These are phyloP conservation scores for Akanthomyces uredinophilus DNA, from an alignment of 2,329 filamentous ascomycete genomes.

Conservation along the genomic window DNA sequence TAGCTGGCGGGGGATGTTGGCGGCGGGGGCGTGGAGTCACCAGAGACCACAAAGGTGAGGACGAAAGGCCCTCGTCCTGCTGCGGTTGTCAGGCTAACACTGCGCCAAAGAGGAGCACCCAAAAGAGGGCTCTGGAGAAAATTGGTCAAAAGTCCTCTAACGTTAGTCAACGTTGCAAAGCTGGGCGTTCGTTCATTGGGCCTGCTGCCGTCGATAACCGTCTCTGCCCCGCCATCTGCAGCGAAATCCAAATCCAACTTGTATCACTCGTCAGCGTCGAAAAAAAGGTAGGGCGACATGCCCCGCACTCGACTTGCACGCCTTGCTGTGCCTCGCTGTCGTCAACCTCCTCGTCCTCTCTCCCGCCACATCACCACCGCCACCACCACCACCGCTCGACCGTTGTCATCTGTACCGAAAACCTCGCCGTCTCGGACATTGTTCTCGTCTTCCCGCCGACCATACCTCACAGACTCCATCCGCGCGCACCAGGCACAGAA, in stretches of 20 bases:
- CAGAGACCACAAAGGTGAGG: background rate
- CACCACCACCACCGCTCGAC: background rate
- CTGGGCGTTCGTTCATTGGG: slow-evolving; percentile 4
- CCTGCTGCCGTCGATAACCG: slow-evolving; percentile 11
- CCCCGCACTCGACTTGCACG: slow-evolving; percentile 17
- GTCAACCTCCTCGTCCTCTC: slow-evolving; percentile 1
- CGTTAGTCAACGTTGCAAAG: too few relatives aligned
- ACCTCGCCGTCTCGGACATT: background rate
- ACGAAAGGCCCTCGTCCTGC: background rate
- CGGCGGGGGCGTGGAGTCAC: slow-evolving; percentile 10
- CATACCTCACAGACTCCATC: slow-evolving; percentile 50
- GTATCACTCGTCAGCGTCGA: background rate
- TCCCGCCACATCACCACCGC: background rate
- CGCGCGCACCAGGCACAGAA: slow-evolving; percentile 59
- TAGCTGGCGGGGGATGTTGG: background rate
- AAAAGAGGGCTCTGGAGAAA: slow-evolving; percentile 4
- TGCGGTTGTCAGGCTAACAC: background rate
- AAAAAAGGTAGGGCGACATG: slow-evolving; percentile 15
- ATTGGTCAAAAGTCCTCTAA: background rate
- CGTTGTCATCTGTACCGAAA: background rate
- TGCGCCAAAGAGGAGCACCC: background rate
- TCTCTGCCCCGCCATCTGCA: slow-evolving; percentile 10
- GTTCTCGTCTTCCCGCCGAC: slow-evolving; percentile 21
- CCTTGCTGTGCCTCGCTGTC: slow-evolving; percentile 13
- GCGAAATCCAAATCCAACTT: background rate